A percentile compares a stretch with the other conserved stretches of the same genome.
phyloP scores from a whole-genome alignment of 2,329 filamentous ascomycete species.

The Penicillium frequentans region DNA sequence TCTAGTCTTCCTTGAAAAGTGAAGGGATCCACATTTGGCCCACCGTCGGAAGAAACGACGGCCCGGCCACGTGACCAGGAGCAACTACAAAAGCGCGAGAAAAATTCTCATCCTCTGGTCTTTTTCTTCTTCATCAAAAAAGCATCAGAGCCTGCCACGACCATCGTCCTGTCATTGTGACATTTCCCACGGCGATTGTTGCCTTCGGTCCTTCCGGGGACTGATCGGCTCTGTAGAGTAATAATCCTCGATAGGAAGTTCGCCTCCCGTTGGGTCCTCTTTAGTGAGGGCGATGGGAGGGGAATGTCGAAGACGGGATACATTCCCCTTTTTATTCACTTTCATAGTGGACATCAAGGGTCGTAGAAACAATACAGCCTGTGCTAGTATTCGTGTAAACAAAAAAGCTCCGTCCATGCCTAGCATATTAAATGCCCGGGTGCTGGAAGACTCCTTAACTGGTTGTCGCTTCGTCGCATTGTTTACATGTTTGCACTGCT shows the following conservation, averaged over 20 bases:
- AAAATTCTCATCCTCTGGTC: conserved; percentile 31
- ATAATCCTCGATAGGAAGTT: conserved; percentile 69
- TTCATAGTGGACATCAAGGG: not conserved
- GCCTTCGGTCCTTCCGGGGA: conserved; percentile 59
- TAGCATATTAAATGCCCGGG: not conserved
- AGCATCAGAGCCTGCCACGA: conserved; percentile 70
- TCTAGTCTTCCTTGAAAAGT: not conserved
- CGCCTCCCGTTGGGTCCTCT: conserved; percentile 68
- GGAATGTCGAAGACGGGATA: conserved; percentile 72
- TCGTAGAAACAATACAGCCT: not conserved
- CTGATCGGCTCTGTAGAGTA: conserved; percentile 65
- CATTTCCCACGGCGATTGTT: conserved; percentile 61
- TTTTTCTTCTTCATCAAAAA: conserved; percentile 56
- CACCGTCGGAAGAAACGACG: conserved; percentile 19
- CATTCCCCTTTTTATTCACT: conserved; percentile 23
- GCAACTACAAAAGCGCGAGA: conserved; percentile 27
- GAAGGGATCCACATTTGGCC: not conserved
- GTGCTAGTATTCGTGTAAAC: not conserved
- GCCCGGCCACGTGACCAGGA: conserved; percentile 32
- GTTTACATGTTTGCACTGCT: not conserved
- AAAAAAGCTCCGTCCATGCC: not conserved
- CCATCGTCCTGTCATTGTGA: conserved; percentile 55
- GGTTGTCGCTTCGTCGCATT: not conserved
- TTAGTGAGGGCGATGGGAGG: conserved; percentile 68
- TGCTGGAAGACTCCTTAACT: not conserved